A percentile compares a stretch with the other conserved stretches of the same genome.
Conservation (phyloP, 1,284 basidiomycete species). For the Ceratobasidium sp. region DNA sequence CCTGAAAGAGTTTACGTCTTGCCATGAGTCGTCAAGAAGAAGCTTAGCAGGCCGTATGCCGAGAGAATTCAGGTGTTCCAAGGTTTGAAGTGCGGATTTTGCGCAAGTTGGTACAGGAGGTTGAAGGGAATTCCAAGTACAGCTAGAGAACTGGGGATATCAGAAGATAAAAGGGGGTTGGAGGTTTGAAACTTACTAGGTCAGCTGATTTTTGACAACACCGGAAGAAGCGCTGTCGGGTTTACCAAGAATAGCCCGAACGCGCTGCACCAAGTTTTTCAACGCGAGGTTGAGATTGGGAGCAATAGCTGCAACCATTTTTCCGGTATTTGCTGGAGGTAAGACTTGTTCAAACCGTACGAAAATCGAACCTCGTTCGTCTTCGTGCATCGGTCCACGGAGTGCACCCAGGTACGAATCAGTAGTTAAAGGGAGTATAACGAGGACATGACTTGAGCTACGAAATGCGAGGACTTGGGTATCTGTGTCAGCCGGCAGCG, state of each 20-base stretch:
- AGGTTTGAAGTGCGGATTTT: constrained; percentile 40
- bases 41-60: constrained; percentile 46
- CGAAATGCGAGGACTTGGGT: constrained; percentile 46
- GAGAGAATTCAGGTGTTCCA: constrained; percentile 41
- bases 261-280: constrained; percentile 26
- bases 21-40: constrained; percentile 49
- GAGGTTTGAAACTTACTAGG: constrained; percentile 43
- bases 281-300: constrained; percentile 38
- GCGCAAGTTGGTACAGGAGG: constrained; percentile 45
- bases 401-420: constrained; percentile 44
- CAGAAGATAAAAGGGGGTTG: neutral
- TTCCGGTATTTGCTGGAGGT: neutral
- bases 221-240: neutral
- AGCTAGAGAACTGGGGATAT: constrained; percentile 24
- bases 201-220: constrained; percentile 40
- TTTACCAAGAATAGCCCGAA: constrained; percentile 26
- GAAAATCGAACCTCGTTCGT: constrained; percentile 29
- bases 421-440: constrained; percentile 46
- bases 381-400: constrained; percentile 44
- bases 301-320: constrained; percentile 36
- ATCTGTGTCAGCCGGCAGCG: constrained; percentile 42
- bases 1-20: constrained; percentile 43
- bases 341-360: constrained; percentile 38
- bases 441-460: constrained; percentile 26
- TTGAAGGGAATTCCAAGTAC: constrained; percentile 50